A percentile compares a stretch with the other conserved stretches of the same genome.
Conservation (phyloP, 345 rosid genomes). For the Gossypium stocksii region DNA sequence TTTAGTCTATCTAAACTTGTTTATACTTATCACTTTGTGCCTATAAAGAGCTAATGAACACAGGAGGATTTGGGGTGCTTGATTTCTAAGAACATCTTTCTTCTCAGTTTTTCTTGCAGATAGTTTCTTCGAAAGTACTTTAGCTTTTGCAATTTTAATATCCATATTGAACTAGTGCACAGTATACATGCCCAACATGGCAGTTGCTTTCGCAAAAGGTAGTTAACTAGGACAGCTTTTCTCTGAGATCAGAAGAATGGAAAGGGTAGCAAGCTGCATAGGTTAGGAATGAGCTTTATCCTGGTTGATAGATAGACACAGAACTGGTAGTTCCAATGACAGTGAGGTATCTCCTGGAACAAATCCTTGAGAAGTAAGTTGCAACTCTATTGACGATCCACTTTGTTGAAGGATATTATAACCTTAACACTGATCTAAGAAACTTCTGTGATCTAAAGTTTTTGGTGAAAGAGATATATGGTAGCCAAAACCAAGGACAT, state of each 20-base stretch:
- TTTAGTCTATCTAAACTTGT: too few species aligned
- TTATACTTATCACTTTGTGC: too few species aligned
- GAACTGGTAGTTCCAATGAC: neutral
- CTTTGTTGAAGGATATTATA: neutral
- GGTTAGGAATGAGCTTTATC: neutral
- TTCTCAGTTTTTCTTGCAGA: neutral
- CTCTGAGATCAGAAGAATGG: neutral
- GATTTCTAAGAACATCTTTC: too few species aligned
- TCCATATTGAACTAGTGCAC: neutral
- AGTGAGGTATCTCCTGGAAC: neutral
- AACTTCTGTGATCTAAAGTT: neutral
- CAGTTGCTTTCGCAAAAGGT: neutral
- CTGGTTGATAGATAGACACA: neutral
- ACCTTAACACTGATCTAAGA: neutral
- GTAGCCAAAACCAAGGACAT: neutral
- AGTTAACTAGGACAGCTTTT: neutral
- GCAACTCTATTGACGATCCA: neutral
- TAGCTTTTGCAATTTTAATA: neutral
- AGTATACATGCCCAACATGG: neutral
- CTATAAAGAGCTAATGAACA: too few species aligned
- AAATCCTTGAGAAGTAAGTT: neutral
- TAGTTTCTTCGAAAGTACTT: neutral
- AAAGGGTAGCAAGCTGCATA: neutral
- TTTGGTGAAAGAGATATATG: neutral
- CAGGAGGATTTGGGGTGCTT: too few species aligned